These are phyloP conservation scores for Monosporascus sp. DNA, from an alignment of 2,329 filamentous ascomycete species.

Conservation along the genomic window DNA sequence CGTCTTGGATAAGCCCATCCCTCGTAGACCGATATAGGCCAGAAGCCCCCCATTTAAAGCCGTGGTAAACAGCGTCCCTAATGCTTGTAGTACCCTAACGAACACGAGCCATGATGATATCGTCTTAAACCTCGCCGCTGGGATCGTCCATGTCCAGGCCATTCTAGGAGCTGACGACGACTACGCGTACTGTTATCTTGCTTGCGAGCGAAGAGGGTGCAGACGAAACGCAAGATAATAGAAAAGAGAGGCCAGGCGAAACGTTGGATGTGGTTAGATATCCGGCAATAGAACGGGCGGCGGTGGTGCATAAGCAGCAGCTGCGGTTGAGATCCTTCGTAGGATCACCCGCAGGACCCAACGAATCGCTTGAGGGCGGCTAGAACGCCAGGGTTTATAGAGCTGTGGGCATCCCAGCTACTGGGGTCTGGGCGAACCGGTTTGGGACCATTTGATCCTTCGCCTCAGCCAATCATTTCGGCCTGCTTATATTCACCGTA, in stretches of 20 bases:
- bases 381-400: not conserved
- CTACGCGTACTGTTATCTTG: not conserved
- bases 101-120: slow-evolving; percentile 29
- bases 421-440: not conserved
- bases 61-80: slow-evolving; percentile 24
- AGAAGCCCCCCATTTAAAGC: slow-evolving; percentile 31
- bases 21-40: slow-evolving; percentile 22
- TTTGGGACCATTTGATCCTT: no score
- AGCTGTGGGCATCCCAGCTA: not conserved
- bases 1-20: slow-evolving; percentile 18
- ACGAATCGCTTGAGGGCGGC: not conserved
- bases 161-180: slow-evolving; percentile 8
- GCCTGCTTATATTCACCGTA: not conserved
- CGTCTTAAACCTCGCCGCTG: slow-evolving; percentile 13
- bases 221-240: not conserved
- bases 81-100: slow-evolving; percentile 26
- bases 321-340: not conserved
- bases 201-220: not conserved
- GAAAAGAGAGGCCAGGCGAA: not conserved
- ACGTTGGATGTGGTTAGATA: not conserved
- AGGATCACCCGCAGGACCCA: not conserved
- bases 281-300: not conserved
- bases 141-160: slow-evolving; percentile 8
- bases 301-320: not conserved
- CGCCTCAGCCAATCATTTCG: not conserved